These are phyloP conservation scores for Schizosaccharomyces cryophilus DNA, from an alignment of 805 yeast genomes.

Conservation along the genomic window DNA sequence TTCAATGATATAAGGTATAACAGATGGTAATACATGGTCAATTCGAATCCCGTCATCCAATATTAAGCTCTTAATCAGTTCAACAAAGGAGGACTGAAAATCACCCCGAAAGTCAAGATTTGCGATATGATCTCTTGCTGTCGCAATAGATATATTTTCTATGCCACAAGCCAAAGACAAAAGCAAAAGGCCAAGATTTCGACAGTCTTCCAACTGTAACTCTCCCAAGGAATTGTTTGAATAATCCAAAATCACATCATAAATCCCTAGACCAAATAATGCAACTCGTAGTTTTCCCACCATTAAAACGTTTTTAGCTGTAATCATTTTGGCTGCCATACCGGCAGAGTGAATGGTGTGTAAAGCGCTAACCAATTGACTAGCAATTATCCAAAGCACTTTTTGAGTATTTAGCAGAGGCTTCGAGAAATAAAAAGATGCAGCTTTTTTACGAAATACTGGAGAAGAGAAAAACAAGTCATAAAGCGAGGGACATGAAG, in stretches of 20 bases:
- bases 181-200: background rate
- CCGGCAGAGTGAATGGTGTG: background rate
- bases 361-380: background rate
- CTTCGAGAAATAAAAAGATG: background rate
- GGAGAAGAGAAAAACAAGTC: background rate
- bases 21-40: too few species aligned
- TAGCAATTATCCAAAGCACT: background rate
- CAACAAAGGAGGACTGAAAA: background rate
- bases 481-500: background rate
- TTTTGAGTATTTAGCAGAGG: background rate
- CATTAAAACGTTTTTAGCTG: conserved; percentile 44
- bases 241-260: background rate
- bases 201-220: background rate
- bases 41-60: too few species aligned
- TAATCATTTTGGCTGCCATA: background rate
- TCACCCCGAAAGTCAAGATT: too few species aligned
- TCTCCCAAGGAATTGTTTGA: background rate
- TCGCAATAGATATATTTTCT: background rate
- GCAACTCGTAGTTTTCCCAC: conserved; percentile 15
- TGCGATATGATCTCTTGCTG: background rate
- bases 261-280: background rate
- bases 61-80: background rate
- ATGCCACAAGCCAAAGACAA: background rate
- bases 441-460: background rate
- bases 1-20: too few species aligned